These are phyloP conservation scores for Plasmodium malariae DNA, from an alignment of 169 alveolate genomes.

Conservation along the genomic window DNA sequence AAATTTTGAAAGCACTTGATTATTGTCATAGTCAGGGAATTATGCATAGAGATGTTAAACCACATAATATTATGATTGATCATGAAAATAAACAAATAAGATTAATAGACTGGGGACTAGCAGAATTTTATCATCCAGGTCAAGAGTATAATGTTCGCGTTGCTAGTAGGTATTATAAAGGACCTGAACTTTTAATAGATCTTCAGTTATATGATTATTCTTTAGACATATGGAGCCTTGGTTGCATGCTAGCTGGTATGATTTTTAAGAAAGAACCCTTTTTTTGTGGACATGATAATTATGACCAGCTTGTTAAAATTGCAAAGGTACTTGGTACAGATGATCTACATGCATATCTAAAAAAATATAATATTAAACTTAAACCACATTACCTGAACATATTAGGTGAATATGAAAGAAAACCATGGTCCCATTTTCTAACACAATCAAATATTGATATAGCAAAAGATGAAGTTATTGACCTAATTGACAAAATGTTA, in stretches of 20 bases:
- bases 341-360: conserved; percentile 91
- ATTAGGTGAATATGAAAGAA: conserved; percentile 91
- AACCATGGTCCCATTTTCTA: conserved; percentile 95
- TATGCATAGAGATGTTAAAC: conserved; percentile 98
- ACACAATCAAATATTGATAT: conserved; percentile 93
- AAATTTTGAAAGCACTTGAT: conserved; percentile 96
- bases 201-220: conserved; percentile 96
- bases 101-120: conserved; percentile 99
- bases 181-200: conserved; percentile 98
- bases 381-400: conserved; percentile 91
- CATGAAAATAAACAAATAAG: conserved; percentile 93
- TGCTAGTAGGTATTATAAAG: conserved; percentile 98
- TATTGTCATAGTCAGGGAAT: conserved; percentile 99
- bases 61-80: conserved; percentile 98
- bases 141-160: conserved; percentile 99
- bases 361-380: conserved; percentile 90
- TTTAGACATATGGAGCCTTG: conserved; percentile 99
- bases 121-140: conserved; percentile 99
- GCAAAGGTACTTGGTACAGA: conserved; percentile 98
- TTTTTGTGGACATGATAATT: conserved; percentile 94
- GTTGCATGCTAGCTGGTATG: conserved; percentile 98
- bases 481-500: conserved; percentile 96
- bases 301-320: conserved; percentile 98
- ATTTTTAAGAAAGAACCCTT: conserved; percentile 89
- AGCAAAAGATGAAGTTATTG: conserved; percentile 94